Evolutionary conservation across 371 early-diverging fungal species (phyloP).

Genomic region (Chytridiales sp.): DNA sequence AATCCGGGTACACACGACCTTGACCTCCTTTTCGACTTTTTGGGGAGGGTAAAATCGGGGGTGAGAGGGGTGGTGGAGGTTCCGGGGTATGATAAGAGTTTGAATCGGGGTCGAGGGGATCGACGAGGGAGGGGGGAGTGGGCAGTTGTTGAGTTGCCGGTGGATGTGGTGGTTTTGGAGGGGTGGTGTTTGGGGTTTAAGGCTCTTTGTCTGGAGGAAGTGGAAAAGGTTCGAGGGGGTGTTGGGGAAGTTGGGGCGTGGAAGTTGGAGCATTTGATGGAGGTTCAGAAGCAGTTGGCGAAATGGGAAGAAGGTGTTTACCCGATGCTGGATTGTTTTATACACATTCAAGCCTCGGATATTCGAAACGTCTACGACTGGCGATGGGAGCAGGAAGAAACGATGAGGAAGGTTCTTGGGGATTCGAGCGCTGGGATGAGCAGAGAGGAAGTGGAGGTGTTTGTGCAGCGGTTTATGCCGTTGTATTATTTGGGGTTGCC

Average conservation of each 20-base stretch:
- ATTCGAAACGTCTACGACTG: slow-evolving; percentile 73
- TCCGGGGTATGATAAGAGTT: slow-evolving; percentile 81
- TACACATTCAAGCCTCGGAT: slow-evolving; percentile 66
- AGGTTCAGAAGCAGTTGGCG: slow-evolving; percentile 56
- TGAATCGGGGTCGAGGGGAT: slow-evolving; percentile 78
- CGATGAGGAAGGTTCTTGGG: slow-evolving; percentile 38
- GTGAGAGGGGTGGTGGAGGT: slow-evolving; percentile 39
- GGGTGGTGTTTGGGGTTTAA: slow-evolving; percentile 94
- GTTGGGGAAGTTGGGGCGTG: slow-evolving; percentile 18
- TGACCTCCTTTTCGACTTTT: slow-evolving; percentile 53
- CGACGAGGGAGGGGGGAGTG: slow-evolving; percentile 60
- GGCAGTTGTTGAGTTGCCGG: slow-evolving; percentile 53
- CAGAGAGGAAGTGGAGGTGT: slow-evolving; percentile 68
- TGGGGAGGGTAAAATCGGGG: slow-evolving; percentile 48
- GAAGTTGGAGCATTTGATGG: slow-evolving; percentile 45
- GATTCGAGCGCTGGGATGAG: slow-evolving; percentile 48
- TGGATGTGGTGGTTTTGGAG: slow-evolving; percentile 85
- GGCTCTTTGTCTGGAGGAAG: slow-evolving; percentile 52
- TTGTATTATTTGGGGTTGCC: slow-evolving; percentile 77
- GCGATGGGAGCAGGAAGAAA: slow-evolving; percentile 84
- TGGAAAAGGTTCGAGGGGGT: no score
- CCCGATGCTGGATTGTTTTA: slow-evolving; percentile 69
- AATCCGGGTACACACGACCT: slow-evolving; percentile 83
- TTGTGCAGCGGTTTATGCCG: slow-evolving; percentile 91
- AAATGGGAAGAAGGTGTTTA: slow-evolving; percentile 60